A percentile compares a stretch with the other conserved stretches of the same genome.
phyloP scores from a whole-genome alignment of 768 basidiomycete species.

The Hirschioporus abietinus region DNA sequence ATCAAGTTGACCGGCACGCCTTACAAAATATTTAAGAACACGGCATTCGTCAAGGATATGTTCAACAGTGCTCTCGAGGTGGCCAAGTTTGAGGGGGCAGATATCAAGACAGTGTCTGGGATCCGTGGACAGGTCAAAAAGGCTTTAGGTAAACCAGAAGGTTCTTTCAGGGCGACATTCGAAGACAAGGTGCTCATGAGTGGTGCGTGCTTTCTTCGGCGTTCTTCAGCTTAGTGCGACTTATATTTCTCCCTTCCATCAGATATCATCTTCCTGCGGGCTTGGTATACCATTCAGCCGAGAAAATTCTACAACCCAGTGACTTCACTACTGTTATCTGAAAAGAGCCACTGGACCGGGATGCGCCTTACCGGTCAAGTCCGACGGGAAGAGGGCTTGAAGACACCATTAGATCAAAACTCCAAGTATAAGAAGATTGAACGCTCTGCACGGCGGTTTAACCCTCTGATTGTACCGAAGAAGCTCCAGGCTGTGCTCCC shows the following conservation, averaged over 20 bases:
- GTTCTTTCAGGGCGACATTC: constrained; percentile 93
- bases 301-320: constrained; percentile 96
- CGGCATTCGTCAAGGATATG: constrained; percentile 97
- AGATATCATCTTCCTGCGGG: constrained; percentile 94
- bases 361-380: constrained; percentile 97
- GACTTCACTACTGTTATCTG: constrained; percentile 78
- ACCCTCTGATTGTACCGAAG: constrained; percentile 80
- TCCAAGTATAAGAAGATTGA: constrained; percentile 86
- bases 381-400: constrained; percentile 76
- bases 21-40: constrained; percentile 99
- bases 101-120: constrained; percentile 90
- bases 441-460: constrained; percentile 80
- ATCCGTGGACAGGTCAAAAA: constrained; percentile 97
- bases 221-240: background rate
- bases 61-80: constrained; percentile 91
- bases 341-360: constrained; percentile 82
- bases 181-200: constrained; percentile 97
- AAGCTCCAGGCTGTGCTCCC: constrained; percentile 90
- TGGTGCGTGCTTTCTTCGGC: constrained; percentile 46
- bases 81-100: constrained; percentile 98
- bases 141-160: constrained; percentile 90
- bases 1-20: constrained; percentile 93
- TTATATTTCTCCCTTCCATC: constrained; percentile 7
- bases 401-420: constrained; percentile 76
- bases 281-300: constrained; percentile 95